Base-by-base conservation (phyloP, 2,329 filamentous ascomycete genomes). In the Microcyclosporella mali region DNA sequence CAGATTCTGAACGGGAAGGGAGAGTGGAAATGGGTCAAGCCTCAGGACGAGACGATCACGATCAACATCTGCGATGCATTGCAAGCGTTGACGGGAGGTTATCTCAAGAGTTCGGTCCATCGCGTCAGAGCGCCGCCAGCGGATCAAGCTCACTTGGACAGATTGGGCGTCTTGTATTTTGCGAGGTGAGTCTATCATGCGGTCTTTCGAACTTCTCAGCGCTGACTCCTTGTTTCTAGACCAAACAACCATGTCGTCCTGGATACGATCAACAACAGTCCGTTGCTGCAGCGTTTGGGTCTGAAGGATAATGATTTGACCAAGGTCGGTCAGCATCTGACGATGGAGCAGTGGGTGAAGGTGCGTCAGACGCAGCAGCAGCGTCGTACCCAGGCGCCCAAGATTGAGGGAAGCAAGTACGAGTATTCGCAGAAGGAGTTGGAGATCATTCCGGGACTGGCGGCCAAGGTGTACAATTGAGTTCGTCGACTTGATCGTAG, bases 101-200 rank as follows among this genome's bases (percentile, higher is more conserved):
- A 66, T 50, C 59, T 74, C 25, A 73, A 74, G 52, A 69, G 64
- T 6, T 71, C 66, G 15, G 63, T 73, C 9, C 72, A 75, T 41
- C 67, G 72, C 1, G 72, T 76, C 0, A 62, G 68, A 30, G 61
- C 66, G 6, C 71, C 71, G 1, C 72, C 72, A 1, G 52, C 64
- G 7, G 72, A 74, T 40, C 72, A 74, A 53, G 65, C 67, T 1
- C 57, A 73, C 40, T 64, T 72, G 2, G 69, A 73, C 39, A 67
- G 73, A 0, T 61, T 74, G 0, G 73, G 73, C 0, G 55, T 77
- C 3, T 51, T 77, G 29, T 77, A 75, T 48, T 75, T 76, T 56
- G 70, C 72, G 1, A 68, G 73, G 56, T 70, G 53, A 64, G 43
- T 59, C 51, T 4, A 25, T 25, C 21, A 8, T 56, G 55, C 1